These are phyloP conservation scores for Lasiodiplodia sp. DNA, from an alignment of 2,329 filamentous ascomycete genomes.

Conservation along the genomic window DNA sequence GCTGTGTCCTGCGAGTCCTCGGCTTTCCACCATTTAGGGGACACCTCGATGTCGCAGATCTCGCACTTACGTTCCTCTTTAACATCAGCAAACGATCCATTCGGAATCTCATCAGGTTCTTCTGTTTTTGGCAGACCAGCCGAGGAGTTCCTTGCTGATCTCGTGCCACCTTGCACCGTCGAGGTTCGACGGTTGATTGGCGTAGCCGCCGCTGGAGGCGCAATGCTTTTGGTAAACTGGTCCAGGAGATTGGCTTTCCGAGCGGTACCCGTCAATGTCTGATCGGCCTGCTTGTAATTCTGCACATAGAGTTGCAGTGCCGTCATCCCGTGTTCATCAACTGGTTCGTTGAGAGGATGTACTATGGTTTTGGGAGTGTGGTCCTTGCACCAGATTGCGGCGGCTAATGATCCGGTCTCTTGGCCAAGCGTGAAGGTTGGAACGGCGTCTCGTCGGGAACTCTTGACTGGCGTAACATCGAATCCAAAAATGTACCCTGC, in stretches of 20 bases:
- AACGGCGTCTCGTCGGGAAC: conserved; percentile 81
- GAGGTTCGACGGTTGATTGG: conserved; percentile 51
- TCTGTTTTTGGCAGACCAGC: conserved; percentile 48
- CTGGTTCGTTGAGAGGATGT: conserved; percentile 79
- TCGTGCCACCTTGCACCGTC: conserved; percentile 45
- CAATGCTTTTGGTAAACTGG: conserved; percentile 64
- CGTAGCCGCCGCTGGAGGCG: conserved; percentile 43
- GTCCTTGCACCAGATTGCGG: conserved; percentile 89
- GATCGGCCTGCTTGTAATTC: conserved; percentile 93
- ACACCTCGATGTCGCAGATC: conserved; percentile 68
- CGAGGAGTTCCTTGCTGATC: conserved; percentile 40
- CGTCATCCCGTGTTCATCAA: conserved; percentile 74
- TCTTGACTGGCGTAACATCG: conserved; percentile 88
- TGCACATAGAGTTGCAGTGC: conserved; percentile 86
- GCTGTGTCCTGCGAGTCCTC: conserved; percentile 39
- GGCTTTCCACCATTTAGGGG: conserved; percentile 65
- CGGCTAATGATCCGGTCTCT: conserved; percentile 83
- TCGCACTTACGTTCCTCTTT: conserved; percentile 42
- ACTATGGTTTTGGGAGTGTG: conserved; percentile 76
- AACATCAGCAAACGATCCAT: conserved; percentile 30
- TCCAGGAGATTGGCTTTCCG: conserved; percentile 85
- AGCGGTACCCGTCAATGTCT: conserved; percentile 87
- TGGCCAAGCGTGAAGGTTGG: conserved; percentile 78
- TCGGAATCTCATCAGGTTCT: conserved; percentile 41
- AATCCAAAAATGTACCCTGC: conserved; percentile 86